These are phyloP conservation scores for Pneumocystis wakefieldiae DNA, from an alignment of 1,139 yeast genomes.

Conservation along the genomic window DNA sequence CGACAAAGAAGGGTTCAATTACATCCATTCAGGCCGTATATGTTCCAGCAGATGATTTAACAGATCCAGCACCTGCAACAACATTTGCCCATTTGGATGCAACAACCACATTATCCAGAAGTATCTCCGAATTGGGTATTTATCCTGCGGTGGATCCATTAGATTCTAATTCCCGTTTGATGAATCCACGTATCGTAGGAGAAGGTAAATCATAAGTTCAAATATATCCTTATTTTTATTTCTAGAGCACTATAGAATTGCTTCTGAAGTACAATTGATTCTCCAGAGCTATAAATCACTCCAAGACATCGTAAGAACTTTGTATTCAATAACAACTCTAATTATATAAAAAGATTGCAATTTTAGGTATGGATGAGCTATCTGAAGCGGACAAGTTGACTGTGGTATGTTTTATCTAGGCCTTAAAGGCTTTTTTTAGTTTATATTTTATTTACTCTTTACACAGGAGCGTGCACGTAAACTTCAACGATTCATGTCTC, in stretches of 20 bases:
- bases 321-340: background rate
- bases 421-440: background rate
- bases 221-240: background rate
- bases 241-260: slow-evolving; percentile 83
- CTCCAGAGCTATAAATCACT: slow-evolving; percentile 98
- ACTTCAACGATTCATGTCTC: slow-evolving; percentile 99
- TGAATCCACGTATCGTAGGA: slow-evolving; percentile 94
- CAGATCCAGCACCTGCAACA: slow-evolving; percentile 99
- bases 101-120: slow-evolving; percentile 98
- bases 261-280: slow-evolving; percentile 91
- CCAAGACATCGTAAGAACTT: slow-evolving; percentile 57
- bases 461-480: slow-evolving; percentile 91
- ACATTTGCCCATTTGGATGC: slow-evolving; percentile 99
- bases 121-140: slow-evolving; percentile 99
- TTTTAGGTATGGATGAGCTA: slow-evolving; percentile 99
- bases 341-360: slow-evolving; percentile 48
- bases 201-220: slow-evolving; percentile 25
- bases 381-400: slow-evolving; percentile 97
- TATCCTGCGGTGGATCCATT: slow-evolving; percentile 99
- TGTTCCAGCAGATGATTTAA: slow-evolving; percentile 99
- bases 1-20: slow-evolving; percentile 99
- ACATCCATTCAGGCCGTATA: slow-evolving; percentile 99
- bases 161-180: slow-evolving; percentile 97
- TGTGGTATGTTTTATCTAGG: slow-evolving; percentile 30
- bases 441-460: background rate